These are phyloP conservation scores for Lentinus brumalis DNA, from an alignment of 768 basidiomycete species.

Conservation along the genomic window DNA sequence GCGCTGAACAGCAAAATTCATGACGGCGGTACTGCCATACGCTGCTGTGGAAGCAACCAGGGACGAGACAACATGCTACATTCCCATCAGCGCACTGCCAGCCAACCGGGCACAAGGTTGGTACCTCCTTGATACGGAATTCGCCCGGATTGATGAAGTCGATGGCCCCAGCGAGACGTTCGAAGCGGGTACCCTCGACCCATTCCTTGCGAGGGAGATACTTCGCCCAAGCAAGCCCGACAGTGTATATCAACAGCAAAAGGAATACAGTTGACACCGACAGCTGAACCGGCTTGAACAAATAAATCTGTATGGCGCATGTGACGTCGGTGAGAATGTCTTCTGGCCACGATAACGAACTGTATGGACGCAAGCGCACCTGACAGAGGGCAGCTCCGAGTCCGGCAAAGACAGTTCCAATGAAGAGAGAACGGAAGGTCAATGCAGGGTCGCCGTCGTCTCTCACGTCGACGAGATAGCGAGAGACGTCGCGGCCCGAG, in stretches of 20 bases:
- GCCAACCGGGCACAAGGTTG: constrained; percentile 6
- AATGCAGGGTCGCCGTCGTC: constrained; percentile 60
- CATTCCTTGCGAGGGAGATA: constrained; percentile 44
- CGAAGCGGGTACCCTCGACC: constrained; percentile 48
- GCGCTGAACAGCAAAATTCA: constrained; percentile 62
- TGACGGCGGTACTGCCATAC: constrained; percentile 52
- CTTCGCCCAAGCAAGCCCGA: constrained; percentile 53
- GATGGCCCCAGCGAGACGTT: constrained; percentile 41
- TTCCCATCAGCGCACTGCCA: neutral
- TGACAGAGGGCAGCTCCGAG: constrained; percentile 60
- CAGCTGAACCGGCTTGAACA: constrained; percentile 59
- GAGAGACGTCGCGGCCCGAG: constrained; percentile 51
- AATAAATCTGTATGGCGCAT: constrained; percentile 46
- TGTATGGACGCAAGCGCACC: constrained; percentile 33
- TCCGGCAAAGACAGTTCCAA: constrained; percentile 60
- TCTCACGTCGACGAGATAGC: constrained; percentile 54
- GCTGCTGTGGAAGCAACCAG: constrained; percentile 60
- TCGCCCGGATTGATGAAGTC: constrained; percentile 57
- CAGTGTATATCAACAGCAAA: constrained; percentile 52
- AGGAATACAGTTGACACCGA: constrained; percentile 58
- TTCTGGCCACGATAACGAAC: neutral
- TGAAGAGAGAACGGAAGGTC: constrained; percentile 55
- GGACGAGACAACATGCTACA: constrained; percentile 58
- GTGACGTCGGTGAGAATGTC: neutral
- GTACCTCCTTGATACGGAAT: constrained; percentile 62